These are phyloP conservation scores for Penicillium canescens DNA, from an alignment of 495 filamentous ascomycete species.

Conservation along the genomic window DNA sequence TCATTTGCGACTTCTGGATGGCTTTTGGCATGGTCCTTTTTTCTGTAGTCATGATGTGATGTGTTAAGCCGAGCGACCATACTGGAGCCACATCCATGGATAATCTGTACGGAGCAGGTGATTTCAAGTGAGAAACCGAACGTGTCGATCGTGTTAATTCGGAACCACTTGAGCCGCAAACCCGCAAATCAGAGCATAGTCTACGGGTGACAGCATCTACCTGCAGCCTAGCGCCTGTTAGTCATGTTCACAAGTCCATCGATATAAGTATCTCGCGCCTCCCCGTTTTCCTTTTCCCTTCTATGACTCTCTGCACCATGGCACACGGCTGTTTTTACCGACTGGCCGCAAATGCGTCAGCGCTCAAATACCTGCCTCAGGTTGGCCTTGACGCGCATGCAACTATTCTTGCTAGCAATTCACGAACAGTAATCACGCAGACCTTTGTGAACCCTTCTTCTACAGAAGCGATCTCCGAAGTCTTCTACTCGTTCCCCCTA, in stretches of 20 bases:
- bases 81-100: too few relatives aligned
- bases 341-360: not conserved
- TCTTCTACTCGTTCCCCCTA: slow-evolving; percentile 66
- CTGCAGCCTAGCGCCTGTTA: too few relatives aligned
- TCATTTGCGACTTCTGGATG: too few relatives aligned
- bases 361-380: slow-evolving; percentile 52
- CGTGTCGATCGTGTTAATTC: too few relatives aligned
- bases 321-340: slow-evolving; percentile 1
- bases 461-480: slow-evolving; percentile 44
- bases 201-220: too few relatives aligned
- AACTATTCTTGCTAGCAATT: slow-evolving; percentile 54
- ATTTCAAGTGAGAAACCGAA: too few relatives aligned
- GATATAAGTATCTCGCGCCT: not conserved
- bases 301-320: not conserved
- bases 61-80: too few relatives aligned
- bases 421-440: slow-evolving; percentile 60
- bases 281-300: not conserved
- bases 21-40: too few relatives aligned
- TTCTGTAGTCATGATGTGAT: too few relatives aligned
- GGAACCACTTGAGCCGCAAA: too few relatives aligned
- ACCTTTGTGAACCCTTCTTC: slow-evolving; percentile 56
- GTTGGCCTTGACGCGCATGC: slow-evolving; percentile 51
- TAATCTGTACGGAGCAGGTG: too few relatives aligned
- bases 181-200: too few relatives aligned
- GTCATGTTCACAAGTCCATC: not conserved